Evolutionary conservation across 805 yeast species (phyloP).

Genomic region (Wickerhamomyces subpelliculosus): DNA sequence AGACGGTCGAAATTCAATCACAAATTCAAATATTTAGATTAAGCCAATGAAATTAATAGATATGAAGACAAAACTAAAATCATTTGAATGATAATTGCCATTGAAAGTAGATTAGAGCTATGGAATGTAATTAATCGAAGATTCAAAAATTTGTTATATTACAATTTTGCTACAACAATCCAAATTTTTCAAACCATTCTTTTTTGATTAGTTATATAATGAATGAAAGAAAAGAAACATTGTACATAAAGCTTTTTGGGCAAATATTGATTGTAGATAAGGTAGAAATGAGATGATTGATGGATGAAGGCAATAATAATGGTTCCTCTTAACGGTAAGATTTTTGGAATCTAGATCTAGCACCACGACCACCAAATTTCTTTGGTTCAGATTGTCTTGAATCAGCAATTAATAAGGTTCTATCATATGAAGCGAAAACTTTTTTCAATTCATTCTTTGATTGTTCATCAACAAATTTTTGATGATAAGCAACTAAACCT

Average conservation of each 20-base stretch:
- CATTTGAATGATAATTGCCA: no score
- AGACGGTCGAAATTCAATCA: no score
- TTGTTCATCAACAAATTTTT: constrained; percentile 98
- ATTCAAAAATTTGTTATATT: background rate
- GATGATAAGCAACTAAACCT: constrained; percentile 99
- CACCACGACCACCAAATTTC: constrained; percentile 99
- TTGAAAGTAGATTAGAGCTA: no score
- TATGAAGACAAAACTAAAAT: no score
- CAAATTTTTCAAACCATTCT: constrained; percentile 1
- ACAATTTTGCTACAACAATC: background rate
- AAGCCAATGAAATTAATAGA: no score
- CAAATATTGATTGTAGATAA: no score
- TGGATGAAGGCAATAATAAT: constrained; percentile 13
- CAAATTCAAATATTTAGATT: no score
- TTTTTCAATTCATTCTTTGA: constrained; percentile 99
- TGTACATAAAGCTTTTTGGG: constrained; percentile 6
- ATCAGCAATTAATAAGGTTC: constrained; percentile 98
- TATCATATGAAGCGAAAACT: constrained; percentile 95
- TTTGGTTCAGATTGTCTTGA: constrained; percentile 99
- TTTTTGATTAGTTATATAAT: constrained; percentile 4
- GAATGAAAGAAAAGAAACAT: constrained; percentile 3
- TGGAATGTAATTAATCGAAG: no score
- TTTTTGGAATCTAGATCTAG: constrained; percentile 99
- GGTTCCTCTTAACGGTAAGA: constrained; percentile 83
- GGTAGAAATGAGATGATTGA: no score